A percentile compares a stretch with the other conserved stretches of the same genome.
These are phyloP conservation scores for Dysphania ambrosioides DNA, from an alignment of 148 eudicot species.

Conservation along the genomic window DNA sequence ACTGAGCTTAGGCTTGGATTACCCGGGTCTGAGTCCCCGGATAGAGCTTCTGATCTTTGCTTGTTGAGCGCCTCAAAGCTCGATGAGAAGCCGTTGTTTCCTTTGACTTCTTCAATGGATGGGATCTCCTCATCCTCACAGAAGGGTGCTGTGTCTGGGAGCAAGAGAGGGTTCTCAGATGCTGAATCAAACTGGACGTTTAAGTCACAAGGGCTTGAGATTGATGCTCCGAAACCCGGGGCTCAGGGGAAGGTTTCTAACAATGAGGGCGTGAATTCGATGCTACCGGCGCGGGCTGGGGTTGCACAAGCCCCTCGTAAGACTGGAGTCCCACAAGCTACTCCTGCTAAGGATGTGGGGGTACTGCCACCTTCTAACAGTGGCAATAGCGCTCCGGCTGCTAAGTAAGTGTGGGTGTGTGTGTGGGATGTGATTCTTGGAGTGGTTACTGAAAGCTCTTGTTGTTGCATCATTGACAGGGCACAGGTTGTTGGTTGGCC, in stretches of 20 bases:
- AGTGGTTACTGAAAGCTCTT: slow-evolving; percentile 14
- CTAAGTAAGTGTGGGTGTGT: slow-evolving; percentile 50
- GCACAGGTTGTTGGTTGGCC: slow-evolving; percentile 98
- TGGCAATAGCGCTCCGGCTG: slow-evolving; percentile 55
- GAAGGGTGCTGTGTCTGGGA: slow-evolving; percentile 63
- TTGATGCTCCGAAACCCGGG: no score
- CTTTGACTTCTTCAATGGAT: slow-evolving; percentile 70
- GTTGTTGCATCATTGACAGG: slow-evolving; percentile 38
- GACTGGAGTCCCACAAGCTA: slow-evolving; percentile 33
- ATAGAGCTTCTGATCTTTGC: slow-evolving; percentile 48
- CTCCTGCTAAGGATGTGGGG: slow-evolving; percentile 43
- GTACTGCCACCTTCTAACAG: slow-evolving; percentile 37
- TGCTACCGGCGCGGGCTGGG: slow-evolving; percentile 29
- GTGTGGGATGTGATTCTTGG: neutral
- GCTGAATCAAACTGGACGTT: no score
- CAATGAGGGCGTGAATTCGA: slow-evolving; percentile 29
- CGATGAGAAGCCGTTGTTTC: slow-evolving; percentile 80
- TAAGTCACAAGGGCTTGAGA: no score
- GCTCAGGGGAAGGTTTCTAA: no score
- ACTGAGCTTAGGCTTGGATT: slow-evolving; percentile 92
- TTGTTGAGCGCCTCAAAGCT: slow-evolving; percentile 48
- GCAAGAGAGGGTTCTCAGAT: slow-evolving; percentile 81
- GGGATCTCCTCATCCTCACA: slow-evolving; percentile 38
- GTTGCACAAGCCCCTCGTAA: slow-evolving; percentile 31
- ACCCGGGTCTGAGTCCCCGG: slow-evolving; percentile 90